Base-by-base conservation (phyloP, 2,329 filamentous ascomycete species). In the Passalora sequoiae region DNA sequence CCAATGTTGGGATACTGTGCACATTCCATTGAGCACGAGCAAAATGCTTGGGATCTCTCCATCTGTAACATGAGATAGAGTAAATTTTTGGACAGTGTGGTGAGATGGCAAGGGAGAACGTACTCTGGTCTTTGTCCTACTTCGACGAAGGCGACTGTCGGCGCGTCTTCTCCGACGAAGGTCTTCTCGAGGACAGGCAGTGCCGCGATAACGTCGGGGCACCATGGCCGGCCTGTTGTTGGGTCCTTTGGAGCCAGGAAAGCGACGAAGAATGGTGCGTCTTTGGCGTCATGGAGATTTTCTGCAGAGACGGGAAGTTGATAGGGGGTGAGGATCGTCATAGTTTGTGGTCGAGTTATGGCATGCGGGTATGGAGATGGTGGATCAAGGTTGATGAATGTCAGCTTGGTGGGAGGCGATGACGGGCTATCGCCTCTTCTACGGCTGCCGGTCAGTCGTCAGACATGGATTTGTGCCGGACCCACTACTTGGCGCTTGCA, bases 111-210 rank as follows among this genome's bases (percentile, higher is more conserved):
- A 6, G 17, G 6, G 17, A 2, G 24, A 2, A 20, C 50, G 9
- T 45, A 54, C 51, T 52, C 49, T 4, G 44, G 38, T 31, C 43
- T 50, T 20, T 52, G 48, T 20, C 51, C 51, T 16, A 54, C 49
- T 9, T 54, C 46, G 25, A 52, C 44, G 22, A 50, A 54, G 6
- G 49, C 51, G 8, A 28, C 49, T 12, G 35, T 28, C 7, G 49
- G 49, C 24, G 43, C 43, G 5, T 36, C 44, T 2, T 33, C 27
- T 12, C 40, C 40, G 2, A 30, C 22, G 31, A 54, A 54, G n/a
- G 49, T 43, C 2, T 39, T 25, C 17, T 54, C 37, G 3, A 54
- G 49, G 1, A 31, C 42, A 0, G 51, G 49, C 4, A 54, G 33
- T 15, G 49, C 38, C 4, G 49, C 51, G 13, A 43, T 36, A 7